phyloP scores from a whole-genome alignment of 352 stramenopile species.

The Pythium vanterpoolii region DNA sequence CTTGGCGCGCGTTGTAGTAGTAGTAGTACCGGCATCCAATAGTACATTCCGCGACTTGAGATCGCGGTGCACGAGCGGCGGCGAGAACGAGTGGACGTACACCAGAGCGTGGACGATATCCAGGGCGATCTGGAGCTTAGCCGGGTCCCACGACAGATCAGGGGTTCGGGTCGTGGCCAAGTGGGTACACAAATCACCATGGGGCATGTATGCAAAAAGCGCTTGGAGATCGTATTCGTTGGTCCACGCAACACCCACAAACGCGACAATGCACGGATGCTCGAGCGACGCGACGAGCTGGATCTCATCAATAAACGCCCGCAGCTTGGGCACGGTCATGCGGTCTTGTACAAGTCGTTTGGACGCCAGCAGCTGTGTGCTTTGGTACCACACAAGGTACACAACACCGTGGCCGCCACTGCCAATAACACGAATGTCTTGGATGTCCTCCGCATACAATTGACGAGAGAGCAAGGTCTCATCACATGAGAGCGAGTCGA shows the following conservation, averaged over 20 bases:
- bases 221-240: constrained; percentile 22
- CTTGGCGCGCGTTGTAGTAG: constrained; percentile 30
- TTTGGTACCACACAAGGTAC: constrained; percentile 4
- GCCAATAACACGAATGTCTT: constrained; percentile 12
- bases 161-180: constrained; percentile 17
- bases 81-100: constrained; percentile 71
- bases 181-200: constrained; percentile 17
- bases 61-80: constrained; percentile 38
- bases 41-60: constrained; percentile 45
- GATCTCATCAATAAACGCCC: not conserved
- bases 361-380: not conserved
- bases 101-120: constrained; percentile 74
- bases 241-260: constrained; percentile 34
- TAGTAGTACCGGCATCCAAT: constrained; percentile 22
- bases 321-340: not conserved
- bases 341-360: not conserved
- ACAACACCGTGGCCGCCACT: constrained; percentile 4
- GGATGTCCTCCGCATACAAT: constrained; percentile 3
- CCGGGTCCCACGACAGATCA: constrained; percentile 12
- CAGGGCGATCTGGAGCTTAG: constrained; percentile 65
- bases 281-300: not conserved
- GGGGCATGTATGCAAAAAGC: constrained; percentile 17
- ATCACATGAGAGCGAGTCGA: not conserved
- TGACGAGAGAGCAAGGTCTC: not conserved
- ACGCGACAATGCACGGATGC: constrained; percentile 28